Conservation (phyloP, 371 early-diverging fungal species). For the Rhizopus arrhizus region DNA sequence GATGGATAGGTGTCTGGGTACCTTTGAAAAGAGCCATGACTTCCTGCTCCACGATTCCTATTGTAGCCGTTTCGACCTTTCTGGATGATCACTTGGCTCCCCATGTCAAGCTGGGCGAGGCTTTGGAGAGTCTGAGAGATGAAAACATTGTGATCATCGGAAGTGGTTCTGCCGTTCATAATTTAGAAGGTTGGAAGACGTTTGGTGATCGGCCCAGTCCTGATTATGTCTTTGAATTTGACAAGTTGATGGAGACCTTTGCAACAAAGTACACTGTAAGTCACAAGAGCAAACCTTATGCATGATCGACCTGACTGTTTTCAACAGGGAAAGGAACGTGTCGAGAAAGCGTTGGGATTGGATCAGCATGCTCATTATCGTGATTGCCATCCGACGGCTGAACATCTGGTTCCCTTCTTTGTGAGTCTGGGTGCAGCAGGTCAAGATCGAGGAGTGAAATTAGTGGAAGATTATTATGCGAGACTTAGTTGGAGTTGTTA, state of each 20-base stretch:
- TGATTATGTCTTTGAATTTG: constrained; percentile 21
- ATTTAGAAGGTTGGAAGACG: constrained; percentile 43
- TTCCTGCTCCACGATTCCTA: constrained; percentile 49
- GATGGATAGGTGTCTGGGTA: constrained; percentile 43
- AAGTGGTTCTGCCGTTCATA: constrained; percentile 62
- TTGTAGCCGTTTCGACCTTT: constrained; percentile 52
- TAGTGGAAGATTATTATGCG: constrained; percentile 20
- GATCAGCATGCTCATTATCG: constrained; percentile 21
- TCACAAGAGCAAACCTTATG: neutral
- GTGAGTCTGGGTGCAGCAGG: constrained; percentile 30
- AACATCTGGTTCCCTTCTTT: constrained; percentile 31
- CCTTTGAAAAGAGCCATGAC: constrained; percentile 53
- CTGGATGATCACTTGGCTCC: constrained; percentile 19
- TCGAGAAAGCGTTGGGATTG: constrained; percentile 13
- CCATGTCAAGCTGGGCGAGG: constrained; percentile 24
- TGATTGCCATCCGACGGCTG: constrained; percentile 33
- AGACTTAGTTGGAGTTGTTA: constrained; percentile 20
- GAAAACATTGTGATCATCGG: constrained; percentile 58
- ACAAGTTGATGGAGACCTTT: constrained; percentile 16
- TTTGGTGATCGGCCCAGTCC: constrained; percentile 22
- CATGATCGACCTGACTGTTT: neutral
- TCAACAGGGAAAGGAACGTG: constrained; percentile 25
- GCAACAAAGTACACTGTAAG: constrained; percentile 15
- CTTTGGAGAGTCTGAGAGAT: constrained; percentile 33
- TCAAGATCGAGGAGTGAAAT: constrained; percentile 19